Evolutionary conservation across 352 stramenopile genomes (phyloP).

Genomic region (Globisporangium cederbergense): DNA sequence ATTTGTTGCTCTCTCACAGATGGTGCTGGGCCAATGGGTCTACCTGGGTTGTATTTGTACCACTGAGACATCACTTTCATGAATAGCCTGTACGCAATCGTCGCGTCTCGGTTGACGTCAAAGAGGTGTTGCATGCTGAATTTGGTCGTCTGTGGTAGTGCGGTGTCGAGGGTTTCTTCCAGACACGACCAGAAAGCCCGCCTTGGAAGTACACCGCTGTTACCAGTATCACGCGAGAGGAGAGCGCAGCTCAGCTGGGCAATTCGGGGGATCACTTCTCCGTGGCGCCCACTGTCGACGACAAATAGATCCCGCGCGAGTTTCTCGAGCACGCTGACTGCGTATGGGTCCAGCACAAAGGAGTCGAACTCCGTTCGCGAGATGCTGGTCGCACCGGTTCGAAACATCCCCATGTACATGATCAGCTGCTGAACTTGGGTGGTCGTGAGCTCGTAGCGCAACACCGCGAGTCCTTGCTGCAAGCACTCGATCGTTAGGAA

Average conservation of each 20-base stretch:
- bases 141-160: slow-evolving; percentile 29
- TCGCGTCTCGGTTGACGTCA: slow-evolving; percentile 51
- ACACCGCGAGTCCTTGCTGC: slow-evolving; percentile 29
- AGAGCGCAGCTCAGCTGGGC: slow-evolving; percentile 47
- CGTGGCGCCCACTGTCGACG: slow-evolving; percentile 8
- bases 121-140: slow-evolving; percentile 63
- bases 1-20: not conserved
- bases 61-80: slow-evolving; percentile 71
- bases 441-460: slow-evolving; percentile 38
- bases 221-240: slow-evolving; percentile 28
- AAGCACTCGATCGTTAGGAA: slow-evolving; percentile 44
- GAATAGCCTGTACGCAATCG: slow-evolving; percentile 71
- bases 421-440: slow-evolving; percentile 40
- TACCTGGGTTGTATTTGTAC: slow-evolving; percentile 10
- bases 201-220: slow-evolving; percentile 27
- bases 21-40: not conserved
- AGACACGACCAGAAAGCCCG: slow-evolving; percentile 31
- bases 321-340: slow-evolving; percentile 25
- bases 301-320: slow-evolving; percentile 36
- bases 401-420: slow-evolving; percentile 38
- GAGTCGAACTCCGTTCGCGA: slow-evolving; percentile 80
- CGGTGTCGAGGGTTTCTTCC: slow-evolving; percentile 25
- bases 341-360: slow-evolving; percentile 64
- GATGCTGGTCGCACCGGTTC: slow-evolving; percentile 29
- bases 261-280: slow-evolving; percentile 32